phyloP scores from a whole-genome alignment of 768 basidiomycete genomes.

The Amanita subjunquillea region DNA sequence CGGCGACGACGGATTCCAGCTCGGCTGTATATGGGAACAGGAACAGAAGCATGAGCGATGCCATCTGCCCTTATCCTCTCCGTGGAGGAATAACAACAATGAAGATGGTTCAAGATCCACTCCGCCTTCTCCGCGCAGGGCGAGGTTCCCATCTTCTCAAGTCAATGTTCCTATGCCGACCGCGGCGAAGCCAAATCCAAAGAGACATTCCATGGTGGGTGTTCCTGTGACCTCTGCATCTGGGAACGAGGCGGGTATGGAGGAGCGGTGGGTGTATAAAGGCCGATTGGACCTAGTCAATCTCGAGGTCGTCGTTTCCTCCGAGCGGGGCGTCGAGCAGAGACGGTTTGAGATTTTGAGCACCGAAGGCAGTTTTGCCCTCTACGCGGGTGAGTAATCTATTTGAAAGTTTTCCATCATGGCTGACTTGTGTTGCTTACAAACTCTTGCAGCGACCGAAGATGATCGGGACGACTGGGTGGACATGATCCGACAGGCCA shows the following conservation, averaged over 20 bases:
- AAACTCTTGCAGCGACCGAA: constrained; percentile 30
- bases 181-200: not conserved
- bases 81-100: not conserved
- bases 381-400: constrained; percentile 49
- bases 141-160: not conserved
- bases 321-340: constrained; percentile 37
- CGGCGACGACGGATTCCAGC: not conserved
- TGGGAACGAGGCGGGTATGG: constrained; percentile 16
- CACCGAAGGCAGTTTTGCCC: constrained; percentile 66
- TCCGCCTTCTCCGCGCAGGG: not conserved
- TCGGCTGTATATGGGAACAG: not conserved
- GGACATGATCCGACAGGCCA: constrained; percentile 55
- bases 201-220: not conserved
- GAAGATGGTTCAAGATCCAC: not conserved
- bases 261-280: constrained; percentile 68
- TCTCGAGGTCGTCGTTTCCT: constrained; percentile 57
- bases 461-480: constrained; percentile 60
- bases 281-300: constrained; percentile 64
- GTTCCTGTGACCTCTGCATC: constrained; percentile 18
- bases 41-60: constrained; percentile 3
- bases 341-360: constrained; percentile 63
- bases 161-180: too few species aligned
- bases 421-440: not conserved
- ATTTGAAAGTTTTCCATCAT: not conserved
- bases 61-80: not conserved